phyloP scores from a whole-genome alignment of 176 grass and related monocot species.

The Chloris gayana region DNA sequence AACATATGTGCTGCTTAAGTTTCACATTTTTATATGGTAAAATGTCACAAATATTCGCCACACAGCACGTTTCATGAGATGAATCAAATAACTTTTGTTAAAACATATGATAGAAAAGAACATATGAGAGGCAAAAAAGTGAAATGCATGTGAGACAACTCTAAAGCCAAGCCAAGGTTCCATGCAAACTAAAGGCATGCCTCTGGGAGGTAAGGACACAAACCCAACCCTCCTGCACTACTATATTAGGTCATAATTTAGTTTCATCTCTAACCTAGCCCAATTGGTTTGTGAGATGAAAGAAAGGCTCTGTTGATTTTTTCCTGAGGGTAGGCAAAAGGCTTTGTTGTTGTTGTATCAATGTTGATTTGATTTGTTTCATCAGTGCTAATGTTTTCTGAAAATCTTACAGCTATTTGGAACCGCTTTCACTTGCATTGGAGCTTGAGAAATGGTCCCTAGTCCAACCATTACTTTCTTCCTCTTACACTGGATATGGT shows the following conservation, averaged over 20 bases:
- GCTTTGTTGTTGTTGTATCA: background rate
- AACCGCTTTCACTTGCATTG: conserved; percentile 91
- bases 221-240: background rate
- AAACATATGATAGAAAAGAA: background rate
- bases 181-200: conserved; percentile 15
- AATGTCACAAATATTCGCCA: background rate
- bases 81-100: background rate
- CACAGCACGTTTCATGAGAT: background rate
- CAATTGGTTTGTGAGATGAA: background rate
- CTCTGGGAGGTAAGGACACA: background rate
- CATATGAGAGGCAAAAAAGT: background rate
- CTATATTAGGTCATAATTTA: conserved; percentile 9
- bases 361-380: background rate
- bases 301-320: background rate
- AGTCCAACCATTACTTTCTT: conserved; percentile 94
- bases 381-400: conserved; percentile 20
- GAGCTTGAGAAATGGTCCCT: conserved; percentile 93
- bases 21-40: background rate
- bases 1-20: conserved; percentile 19
- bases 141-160: background rate
- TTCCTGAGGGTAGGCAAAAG: background rate
- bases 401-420: conserved; percentile 69
- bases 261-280: background rate
- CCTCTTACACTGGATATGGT: conserved; percentile 96
- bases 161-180: conserved; percentile 3